Conservation (phyloP, 2,329 filamentous ascomycete genomes). For the Pseudocercospora vitis region DNA sequence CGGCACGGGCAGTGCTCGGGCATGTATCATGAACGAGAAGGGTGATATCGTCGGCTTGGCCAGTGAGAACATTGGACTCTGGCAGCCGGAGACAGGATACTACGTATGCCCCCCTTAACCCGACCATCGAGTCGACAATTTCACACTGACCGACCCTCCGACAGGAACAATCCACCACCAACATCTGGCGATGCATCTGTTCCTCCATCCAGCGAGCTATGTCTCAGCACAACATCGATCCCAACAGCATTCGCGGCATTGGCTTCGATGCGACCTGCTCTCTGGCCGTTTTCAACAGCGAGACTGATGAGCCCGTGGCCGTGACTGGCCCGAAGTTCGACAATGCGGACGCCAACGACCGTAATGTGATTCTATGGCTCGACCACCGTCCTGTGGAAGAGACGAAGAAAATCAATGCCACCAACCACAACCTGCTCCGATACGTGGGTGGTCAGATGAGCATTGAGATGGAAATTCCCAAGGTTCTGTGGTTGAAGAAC, state of each 20-base stretch:
- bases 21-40: conserved; percentile 88
- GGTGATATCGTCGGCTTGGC: conserved; percentile 75
- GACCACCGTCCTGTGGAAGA: conserved; percentile 91
- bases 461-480: conserved; percentile 99
- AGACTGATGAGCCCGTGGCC: conserved; percentile 86
- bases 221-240: conserved; percentile 75
- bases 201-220: conserved; percentile 80
- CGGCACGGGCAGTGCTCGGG: conserved; percentile 90
- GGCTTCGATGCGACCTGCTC: conserved; percentile 99
- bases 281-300: conserved; percentile 81
- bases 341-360: conserved; percentile 72
- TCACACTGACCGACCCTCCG: too few relatives aligned
- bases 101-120: too few relatives aligned
- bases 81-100: conserved; percentile 56
- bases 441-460: conserved; percentile 99
- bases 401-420: conserved; percentile 89
- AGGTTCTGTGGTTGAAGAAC: conserved; percentile 97
- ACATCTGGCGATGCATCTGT: conserved; percentile 97
- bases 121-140: too few relatives aligned
- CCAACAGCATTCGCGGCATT: conserved; percentile 76
- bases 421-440: conserved; percentile 84
- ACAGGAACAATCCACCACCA: conserved; percentile 93
- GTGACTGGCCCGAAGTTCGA: conserved; percentile 87
- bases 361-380: conserved; percentile 96
- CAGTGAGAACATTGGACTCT: conserved; percentile 54